Conservation (phyloP, 2,329 filamentous ascomycete genomes). For the Metarhizium anisopliae region DNA sequence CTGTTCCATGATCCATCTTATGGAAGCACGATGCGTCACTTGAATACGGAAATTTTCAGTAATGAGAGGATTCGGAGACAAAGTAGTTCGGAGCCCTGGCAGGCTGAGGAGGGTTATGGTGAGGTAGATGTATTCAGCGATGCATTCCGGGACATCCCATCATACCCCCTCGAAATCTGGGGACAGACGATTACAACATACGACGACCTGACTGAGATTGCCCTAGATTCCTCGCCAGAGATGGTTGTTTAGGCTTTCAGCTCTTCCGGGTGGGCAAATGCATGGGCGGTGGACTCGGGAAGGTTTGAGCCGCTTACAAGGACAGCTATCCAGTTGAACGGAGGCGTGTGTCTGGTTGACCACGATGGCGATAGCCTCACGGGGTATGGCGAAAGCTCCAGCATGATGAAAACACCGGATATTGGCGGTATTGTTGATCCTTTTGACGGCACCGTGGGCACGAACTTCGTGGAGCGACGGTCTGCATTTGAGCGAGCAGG, state of each 20-base stretch:
- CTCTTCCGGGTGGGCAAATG: conserved; percentile 22
- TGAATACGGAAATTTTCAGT: neutral
- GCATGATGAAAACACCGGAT: neutral
- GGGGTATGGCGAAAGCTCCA: conserved; percentile 8
- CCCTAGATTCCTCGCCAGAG: conserved; percentile 21
- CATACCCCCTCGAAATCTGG: conserved; percentile 21
- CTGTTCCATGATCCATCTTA: conserved; percentile 31
- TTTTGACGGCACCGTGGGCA: conserved; percentile 8
- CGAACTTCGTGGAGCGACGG: conserved; percentile 4
- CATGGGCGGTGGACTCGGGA: conserved; percentile 22
- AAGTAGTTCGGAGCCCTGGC: conserved; percentile 11
- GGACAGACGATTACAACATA: conserved; percentile 23
- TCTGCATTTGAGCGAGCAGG: conserved; percentile 5
- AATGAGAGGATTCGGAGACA: conserved; percentile 5
- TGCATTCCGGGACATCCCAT: conserved; percentile 7
- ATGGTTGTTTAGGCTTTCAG: conserved; percentile 27
- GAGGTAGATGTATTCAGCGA: conserved; percentile 12
- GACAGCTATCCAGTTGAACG: conserved; percentile 19
- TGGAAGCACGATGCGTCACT: conserved; percentile 5
- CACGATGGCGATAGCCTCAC: conserved; percentile 21
- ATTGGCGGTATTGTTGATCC: conserved; percentile 4
- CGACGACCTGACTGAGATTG: conserved; percentile 22
- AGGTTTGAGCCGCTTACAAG: conserved; percentile 10
- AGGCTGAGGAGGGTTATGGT: conserved; percentile 12
- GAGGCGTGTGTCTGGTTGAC: conserved; percentile 23